Base-by-base conservation (phyloP, 805 yeast species). In the Debaryomyces hansenii region DNA sequence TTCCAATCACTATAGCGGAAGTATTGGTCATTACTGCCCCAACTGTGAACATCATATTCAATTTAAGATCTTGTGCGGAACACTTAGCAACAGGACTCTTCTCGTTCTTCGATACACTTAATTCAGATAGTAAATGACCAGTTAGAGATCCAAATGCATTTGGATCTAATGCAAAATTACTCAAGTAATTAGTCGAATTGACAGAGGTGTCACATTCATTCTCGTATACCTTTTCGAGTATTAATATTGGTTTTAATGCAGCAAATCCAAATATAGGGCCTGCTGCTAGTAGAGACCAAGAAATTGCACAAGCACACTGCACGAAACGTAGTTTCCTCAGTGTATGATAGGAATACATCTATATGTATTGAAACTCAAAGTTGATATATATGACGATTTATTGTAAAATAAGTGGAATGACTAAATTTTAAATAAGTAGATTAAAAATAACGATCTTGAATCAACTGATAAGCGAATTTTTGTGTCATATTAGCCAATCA, bases 251-350 rank as follows among this genome's bases (percentile, higher is more conserved):
- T 51, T 79, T 79, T 55, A 79, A 64, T 12, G 84, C 84, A 5
- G 84, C 84, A 64, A 79, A 79, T 5, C 84, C 84, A 58, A 79
- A 79, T 31, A 79, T 76, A 2, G 83, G 82, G 4, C 84, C 84
- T 3, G 81, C 83, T 4, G 82, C 76, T 21, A 79, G 60, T 7
- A 79, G 61, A 54, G 83, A 78, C 83, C 83, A 79, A 14, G 67
- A 48, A 16, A 78, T 77, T 16, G 84, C 82, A 63, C 81, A 73
- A 12, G 56, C 59, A 37, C 77, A 72, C 58, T 79, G 84, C 16
- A 58, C 31, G 8, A 72, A 32, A 49, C 76, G 63, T 33, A 51
- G 70, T 10, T 42, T 31, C 16, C 14, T 31, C 16, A 14, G 34
- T 6, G 16, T 14, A n/a, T 31, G 34, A 31, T 3, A 12, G 7